Percentiles rank a stretch among this genome's conserved stretches.
Conservation (phyloP, 345 rosid species). For the Aurinia saxatilis region DNA sequence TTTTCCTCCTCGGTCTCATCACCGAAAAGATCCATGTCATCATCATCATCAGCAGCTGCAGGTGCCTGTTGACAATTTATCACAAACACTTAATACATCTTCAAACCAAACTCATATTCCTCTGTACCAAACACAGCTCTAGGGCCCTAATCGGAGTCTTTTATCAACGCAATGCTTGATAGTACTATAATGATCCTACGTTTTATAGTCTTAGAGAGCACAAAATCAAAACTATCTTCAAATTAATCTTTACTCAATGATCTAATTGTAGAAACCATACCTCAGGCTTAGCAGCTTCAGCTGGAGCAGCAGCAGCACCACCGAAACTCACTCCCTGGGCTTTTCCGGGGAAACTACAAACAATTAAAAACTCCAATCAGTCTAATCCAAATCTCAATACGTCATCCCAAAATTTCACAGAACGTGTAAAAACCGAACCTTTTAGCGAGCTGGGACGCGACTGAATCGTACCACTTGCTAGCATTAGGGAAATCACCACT, state of each 20-base stretch:
- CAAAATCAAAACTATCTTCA: no score
- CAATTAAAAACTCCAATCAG: not conserved
- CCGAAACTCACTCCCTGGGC: slow-evolving; percentile 71
- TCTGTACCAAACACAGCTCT: not conserved
- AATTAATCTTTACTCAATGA: no score
- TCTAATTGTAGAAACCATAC: not conserved
- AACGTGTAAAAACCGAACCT: slow-evolving; percentile 38
- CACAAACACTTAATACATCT: not conserved
- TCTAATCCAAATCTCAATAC: not conserved
- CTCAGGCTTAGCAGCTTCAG: slow-evolving; percentile 21
- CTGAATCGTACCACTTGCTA: slow-evolving; percentile 66
- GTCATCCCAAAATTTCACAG: not conserved
- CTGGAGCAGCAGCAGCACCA: slow-evolving; percentile 41
- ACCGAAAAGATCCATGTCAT: slow-evolving; percentile 87
- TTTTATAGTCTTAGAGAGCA: no score
- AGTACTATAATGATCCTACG: not conserved
- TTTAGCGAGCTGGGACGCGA: slow-evolving; percentile 55
- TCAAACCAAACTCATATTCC: not conserved
- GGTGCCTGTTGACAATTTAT: slow-evolving; percentile 32
- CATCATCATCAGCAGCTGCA: slow-evolving; percentile 62
- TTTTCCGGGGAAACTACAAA: slow-evolving; percentile 76
- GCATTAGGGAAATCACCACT: slow-evolving; percentile 60
- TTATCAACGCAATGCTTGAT: not conserved
- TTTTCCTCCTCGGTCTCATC: slow-evolving; percentile 96
- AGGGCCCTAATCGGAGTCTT: not conserved